A percentile compares a stretch with the other conserved stretches of the same genome.
These are phyloP conservation scores for Sequoia sempervirens DNA, from an alignment of 75 land plant genomes.

Conservation along the genomic window DNA sequence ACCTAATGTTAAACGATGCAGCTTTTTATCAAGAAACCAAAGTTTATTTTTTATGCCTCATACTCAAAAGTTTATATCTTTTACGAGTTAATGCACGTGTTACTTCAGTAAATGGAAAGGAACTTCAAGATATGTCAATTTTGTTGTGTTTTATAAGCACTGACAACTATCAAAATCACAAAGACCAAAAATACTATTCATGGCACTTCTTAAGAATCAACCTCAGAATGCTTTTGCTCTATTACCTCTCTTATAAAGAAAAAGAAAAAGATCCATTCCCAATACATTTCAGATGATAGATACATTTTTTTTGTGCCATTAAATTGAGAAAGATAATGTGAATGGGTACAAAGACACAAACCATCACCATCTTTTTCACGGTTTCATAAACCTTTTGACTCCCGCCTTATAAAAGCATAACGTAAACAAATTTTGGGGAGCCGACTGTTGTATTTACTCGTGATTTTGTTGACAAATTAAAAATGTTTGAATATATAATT, in stretches of 20 bases:
- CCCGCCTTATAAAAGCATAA: not conserved
- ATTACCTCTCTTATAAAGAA: not conserved
- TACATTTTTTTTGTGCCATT: not conserved
- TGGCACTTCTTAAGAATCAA: not conserved
- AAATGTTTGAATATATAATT: not conserved
- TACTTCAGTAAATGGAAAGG: not conserved
- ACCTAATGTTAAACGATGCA: not conserved
- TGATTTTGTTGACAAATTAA: not conserved
- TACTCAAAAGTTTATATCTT: not conserved
- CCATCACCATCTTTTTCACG: not conserved
- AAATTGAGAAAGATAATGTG: not conserved
- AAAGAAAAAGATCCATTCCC: not conserved
- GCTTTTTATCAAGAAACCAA: not conserved
- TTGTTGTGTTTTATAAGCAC: not conserved
- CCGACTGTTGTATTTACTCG: not conserved
- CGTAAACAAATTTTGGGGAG: not conserved
- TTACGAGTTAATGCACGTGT: not conserved
- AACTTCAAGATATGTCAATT: not conserved
- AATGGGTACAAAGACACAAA: not conserved
- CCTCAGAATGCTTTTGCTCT: not conserved
- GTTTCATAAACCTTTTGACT: not conserved
- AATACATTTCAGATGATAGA: not conserved
- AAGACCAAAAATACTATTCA: not conserved
- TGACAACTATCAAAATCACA: not conserved
- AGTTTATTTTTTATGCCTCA: no score